Conservation (phyloP, 441 rosid species). For the Erysimum cheiri region DNA sequence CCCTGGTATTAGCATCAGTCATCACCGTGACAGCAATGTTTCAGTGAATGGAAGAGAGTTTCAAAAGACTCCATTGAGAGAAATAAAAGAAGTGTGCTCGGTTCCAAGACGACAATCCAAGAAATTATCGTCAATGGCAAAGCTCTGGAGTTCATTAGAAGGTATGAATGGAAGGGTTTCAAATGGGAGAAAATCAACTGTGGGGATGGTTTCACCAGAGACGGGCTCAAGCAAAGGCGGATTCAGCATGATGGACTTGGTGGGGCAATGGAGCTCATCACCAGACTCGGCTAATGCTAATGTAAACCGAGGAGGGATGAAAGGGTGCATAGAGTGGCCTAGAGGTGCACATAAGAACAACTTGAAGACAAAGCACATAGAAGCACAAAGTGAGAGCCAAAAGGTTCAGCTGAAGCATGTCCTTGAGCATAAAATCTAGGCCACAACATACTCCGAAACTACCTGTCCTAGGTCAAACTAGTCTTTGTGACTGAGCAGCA, state of each 20-base stretch:
- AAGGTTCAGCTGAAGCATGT: slow-evolving; percentile 87
- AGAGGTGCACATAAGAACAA: slow-evolving; percentile 76
- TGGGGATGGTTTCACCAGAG: slow-evolving; percentile 60
- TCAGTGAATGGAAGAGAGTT: slow-evolving; percentile 47
- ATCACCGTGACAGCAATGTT: slow-evolving; percentile 52
- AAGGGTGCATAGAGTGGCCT: slow-evolving; percentile 97
- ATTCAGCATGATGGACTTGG: slow-evolving; percentile 52
- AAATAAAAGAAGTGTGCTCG: slow-evolving; percentile 70
- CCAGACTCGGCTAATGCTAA: slow-evolving; percentile 74
- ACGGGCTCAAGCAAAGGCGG: slow-evolving; percentile 60
- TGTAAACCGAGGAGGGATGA: slow-evolving; percentile 67
- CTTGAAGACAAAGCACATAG: slow-evolving; percentile 86
- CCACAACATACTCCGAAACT: background rate
- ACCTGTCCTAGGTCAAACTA: slow-evolving; percentile 9
- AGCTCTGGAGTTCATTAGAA: slow-evolving; percentile 77
- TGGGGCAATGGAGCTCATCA: slow-evolving; percentile 77
- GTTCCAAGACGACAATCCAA: slow-evolving; percentile 59
- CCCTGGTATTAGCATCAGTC: slow-evolving; percentile 59
- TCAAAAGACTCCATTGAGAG: slow-evolving; percentile 54
- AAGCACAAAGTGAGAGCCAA: slow-evolving; percentile 87
- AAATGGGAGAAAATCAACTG: slow-evolving; percentile 65
- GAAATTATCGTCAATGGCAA: slow-evolving; percentile 75
- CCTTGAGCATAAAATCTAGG: slow-evolving; percentile 83
- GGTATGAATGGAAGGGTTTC: slow-evolving; percentile 59
- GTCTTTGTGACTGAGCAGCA: slow-evolving; percentile 16